Conservation (phyloP, 805 yeast species). For the Limtongozyma cylindracea region DNA sequence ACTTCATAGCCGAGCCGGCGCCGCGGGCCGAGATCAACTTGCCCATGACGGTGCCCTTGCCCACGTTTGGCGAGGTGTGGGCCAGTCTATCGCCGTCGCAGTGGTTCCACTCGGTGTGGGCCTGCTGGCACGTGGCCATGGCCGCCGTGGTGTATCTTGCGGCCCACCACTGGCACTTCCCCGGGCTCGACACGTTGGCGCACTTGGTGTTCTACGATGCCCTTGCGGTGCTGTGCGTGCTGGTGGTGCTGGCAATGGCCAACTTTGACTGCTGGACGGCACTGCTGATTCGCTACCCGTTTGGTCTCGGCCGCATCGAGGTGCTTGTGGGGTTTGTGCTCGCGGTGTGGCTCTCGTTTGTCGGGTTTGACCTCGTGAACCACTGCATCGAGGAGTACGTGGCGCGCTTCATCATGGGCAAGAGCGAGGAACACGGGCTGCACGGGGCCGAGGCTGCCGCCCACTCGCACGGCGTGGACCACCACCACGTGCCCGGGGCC, state of each 20-base stretch:
- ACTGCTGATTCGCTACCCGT: slow-evolving; percentile 65
- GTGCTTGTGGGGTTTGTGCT: slow-evolving; percentile 74
- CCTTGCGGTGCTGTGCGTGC: slow-evolving; percentile 42
- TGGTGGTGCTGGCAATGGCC: slow-evolving; percentile 56
- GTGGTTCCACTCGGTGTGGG: slow-evolving; percentile 29
- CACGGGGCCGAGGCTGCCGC: slow-evolving; percentile 10
- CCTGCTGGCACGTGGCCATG: slow-evolving; percentile 24
- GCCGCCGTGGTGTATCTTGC: slow-evolving; percentile 30
- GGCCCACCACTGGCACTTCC: slow-evolving; percentile 31
- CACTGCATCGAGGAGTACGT: slow-evolving; percentile 64
- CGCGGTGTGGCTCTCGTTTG: slow-evolving; percentile 65
- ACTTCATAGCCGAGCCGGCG: slow-evolving; percentile 83
- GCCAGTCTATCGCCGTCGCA: slow-evolving; percentile 34
- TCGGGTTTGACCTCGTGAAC: slow-evolving; percentile 71
- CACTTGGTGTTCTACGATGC: slow-evolving; percentile 79
- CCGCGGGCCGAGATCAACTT: slow-evolving; percentile 9
- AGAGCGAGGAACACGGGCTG: slow-evolving; percentile 4
- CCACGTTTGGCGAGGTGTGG: slow-evolving; percentile 36
- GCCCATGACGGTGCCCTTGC: slow-evolving; percentile 49
- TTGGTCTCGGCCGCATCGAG: slow-evolving; percentile 82
- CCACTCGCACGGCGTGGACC: slow-evolving; percentile 12
- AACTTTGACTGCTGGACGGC: slow-evolving; percentile 84
- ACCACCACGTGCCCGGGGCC: slow-evolving; percentile 6
- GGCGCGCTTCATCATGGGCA: too few species aligned
- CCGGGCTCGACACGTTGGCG: slow-evolving; percentile 50